phyloP scores from a whole-genome alignment of 1,139 yeast species.

The Lodderomyces elongisporus region DNA sequence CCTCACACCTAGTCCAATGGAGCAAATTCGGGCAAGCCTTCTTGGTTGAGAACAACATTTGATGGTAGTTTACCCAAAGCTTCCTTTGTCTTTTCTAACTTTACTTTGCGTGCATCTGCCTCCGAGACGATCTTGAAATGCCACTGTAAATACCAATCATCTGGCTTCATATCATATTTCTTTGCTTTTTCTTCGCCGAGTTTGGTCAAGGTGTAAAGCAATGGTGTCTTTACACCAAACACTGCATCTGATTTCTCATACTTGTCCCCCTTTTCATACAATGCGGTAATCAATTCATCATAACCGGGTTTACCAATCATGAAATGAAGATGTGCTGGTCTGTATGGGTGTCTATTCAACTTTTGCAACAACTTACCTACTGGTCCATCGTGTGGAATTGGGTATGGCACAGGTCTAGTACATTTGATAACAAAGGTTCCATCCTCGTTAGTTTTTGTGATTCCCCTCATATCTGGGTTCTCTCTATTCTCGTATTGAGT shows the following conservation, averaged over 20 bases:
- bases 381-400: slow-evolving; percentile 38
- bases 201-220: slow-evolving; percentile 17
- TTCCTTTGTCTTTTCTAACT: slow-evolving; percentile 13
- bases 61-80: slow-evolving; percentile 14
- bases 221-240: slow-evolving; percentile 21
- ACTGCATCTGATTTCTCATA: slow-evolving; percentile 30
- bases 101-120: slow-evolving; percentile 16
- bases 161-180: slow-evolving; percentile 16
- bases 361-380: slow-evolving; percentile 27
- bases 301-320: slow-evolving; percentile 23
- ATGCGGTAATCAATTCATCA: slow-evolving; percentile 26
- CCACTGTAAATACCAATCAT: slow-evolving; percentile 23
- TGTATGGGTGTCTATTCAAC: slow-evolving; percentile 31
- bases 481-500: slow-evolving; percentile 22
- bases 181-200: slow-evolving; percentile 18
- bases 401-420: slow-evolving; percentile 31
- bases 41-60: slow-evolving; percentile 13
- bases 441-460: slow-evolving; percentile 20
- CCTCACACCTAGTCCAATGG: slow-evolving; percentile 10
- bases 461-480: slow-evolving; percentile 29
- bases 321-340: slow-evolving; percentile 36
- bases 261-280: slow-evolving; percentile 25
- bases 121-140: slow-evolving; percentile 20
- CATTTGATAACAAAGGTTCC: slow-evolving; percentile 26
- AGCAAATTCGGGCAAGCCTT: slow-evolving; percentile 17